A percentile compares a stretch with the other conserved stretches of the same genome.
These are phyloP conservation scores for Termitomyces sp. DNA, from an alignment of 768 basidiomycete genomes.

Conservation along the genomic window DNA sequence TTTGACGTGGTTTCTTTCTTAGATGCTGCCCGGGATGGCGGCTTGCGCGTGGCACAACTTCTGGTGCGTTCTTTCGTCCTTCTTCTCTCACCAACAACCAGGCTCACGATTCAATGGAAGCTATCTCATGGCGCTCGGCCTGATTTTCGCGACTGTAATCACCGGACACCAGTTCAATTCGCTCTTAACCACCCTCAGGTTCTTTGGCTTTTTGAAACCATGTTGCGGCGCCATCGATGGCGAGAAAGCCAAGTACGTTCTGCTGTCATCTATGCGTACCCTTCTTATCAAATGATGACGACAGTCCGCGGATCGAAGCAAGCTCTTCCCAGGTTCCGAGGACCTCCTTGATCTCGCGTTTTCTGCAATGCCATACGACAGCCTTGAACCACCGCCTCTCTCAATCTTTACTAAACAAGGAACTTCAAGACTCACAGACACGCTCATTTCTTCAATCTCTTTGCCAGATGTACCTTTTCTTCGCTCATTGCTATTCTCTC, in stretches of 20 bases:
- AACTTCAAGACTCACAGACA: slow-evolving; percentile 38
- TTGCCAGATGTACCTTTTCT: slow-evolving; percentile 44
- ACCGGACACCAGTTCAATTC: slow-evolving; percentile 69
- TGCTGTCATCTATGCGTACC: slow-evolving; percentile 7
- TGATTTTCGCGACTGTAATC: slow-evolving; percentile 66
- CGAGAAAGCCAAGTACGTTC: slow-evolving; percentile 52
- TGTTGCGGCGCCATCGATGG: slow-evolving; percentile 55
- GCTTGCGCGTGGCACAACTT: slow-evolving; percentile 56
- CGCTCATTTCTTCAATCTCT: slow-evolving; percentile 49
- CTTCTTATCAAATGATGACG: slow-evolving; percentile 7
- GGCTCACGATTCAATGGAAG: slow-evolving; percentile 23
- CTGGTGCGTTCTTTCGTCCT: slow-evolving; percentile 39
- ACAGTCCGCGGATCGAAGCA: slow-evolving; percentile 34
- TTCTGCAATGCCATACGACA: slow-evolving; percentile 31
- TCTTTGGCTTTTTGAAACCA: slow-evolving; percentile 66
- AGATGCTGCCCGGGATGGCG: slow-evolving; percentile 78
- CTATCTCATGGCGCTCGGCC: slow-evolving; percentile 67
- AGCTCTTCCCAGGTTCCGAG: slow-evolving; percentile 28
- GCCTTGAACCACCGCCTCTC: slow-evolving; percentile 35
- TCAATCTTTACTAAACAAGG: slow-evolving; percentile 36
- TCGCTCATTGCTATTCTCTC: slow-evolving; percentile 50
- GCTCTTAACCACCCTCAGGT: slow-evolving; percentile 55
- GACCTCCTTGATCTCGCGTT: slow-evolving; percentile 31
- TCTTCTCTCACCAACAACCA: slow-evolving; percentile 1
- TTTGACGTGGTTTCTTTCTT: slow-evolving; percentile 10